These are phyloP conservation scores for Plasmodium yoelii DNA, from an alignment of 169 alveolate species.

Conservation along the genomic window DNA sequence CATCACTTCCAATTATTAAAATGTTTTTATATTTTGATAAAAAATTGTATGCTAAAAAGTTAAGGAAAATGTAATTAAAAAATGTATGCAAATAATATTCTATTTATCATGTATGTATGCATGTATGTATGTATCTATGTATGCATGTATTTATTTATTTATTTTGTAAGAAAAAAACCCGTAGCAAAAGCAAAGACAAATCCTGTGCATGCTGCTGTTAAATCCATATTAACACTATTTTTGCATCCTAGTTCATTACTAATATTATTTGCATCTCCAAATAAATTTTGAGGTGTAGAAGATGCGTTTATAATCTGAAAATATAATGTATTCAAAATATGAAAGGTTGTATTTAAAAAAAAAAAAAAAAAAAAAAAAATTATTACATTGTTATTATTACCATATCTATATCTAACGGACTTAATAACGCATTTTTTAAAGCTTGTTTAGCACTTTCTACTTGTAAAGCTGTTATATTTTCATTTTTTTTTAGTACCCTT, in stretches of 20 bases:
- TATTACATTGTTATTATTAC: constrained; percentile 25
- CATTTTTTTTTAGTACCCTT: constrained; percentile 75
- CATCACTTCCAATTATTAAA: constrained; percentile 81
- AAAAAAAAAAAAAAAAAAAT: neutral
- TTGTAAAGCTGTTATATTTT: constrained; percentile 72
- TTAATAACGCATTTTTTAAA: constrained; percentile 21
- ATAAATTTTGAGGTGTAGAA: constrained; percentile 82
- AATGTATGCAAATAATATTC: no score
- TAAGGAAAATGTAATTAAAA: neutral
- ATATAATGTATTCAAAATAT: constrained; percentile 5
- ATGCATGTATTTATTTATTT: no score
- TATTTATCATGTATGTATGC: neutral
- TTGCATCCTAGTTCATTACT: constrained; percentile 71
- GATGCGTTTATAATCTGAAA: constrained; percentile 79
- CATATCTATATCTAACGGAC: constrained; percentile 77
- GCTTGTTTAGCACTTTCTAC: constrained; percentile 75
- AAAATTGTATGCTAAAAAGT: constrained; percentile 41
- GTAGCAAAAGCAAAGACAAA: constrained; percentile 80
- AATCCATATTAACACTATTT: constrained; percentile 74
- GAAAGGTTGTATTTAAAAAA: neutral
- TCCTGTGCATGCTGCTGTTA: constrained; percentile 85
- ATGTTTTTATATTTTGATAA: constrained; percentile 56
- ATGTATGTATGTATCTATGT: no score
- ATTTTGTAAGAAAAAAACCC: constrained; percentile 53
- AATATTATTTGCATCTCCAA: constrained; percentile 81